Evolutionary conservation across 495 filamentous ascomycete species (phyloP), one percentile per base, ranked within the genome.

Genomic region (Penicillium turbatum): DNA sequence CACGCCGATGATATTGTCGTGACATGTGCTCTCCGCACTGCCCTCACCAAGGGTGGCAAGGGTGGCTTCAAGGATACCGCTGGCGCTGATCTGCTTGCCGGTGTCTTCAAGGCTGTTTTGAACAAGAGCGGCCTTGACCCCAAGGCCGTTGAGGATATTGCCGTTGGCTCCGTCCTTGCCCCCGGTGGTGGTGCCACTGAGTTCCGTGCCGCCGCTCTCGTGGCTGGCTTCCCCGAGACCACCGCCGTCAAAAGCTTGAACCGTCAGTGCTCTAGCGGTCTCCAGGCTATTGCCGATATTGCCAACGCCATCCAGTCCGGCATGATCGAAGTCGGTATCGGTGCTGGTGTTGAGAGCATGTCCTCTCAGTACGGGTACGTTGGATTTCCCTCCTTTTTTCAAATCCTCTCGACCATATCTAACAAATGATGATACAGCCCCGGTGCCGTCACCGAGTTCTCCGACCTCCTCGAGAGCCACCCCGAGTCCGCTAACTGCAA

Each of bases 261-360:
- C 78, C 77, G 93, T 57, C 93, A 97, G 72, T 98, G 93, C 72
- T 88, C 85, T 12, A 87, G 82, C 40, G 92, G 93, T 34, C 77
- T 97, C 21, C 90, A 95, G 71, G 93, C 93, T 31, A 86, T 87
- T 59, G 86, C 89, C 36, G 92, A 97, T 63, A 87, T 97, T 66
- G 95, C 91, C 54, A 95, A 97, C 73, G 87, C 86, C 50, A 90
- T 98, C 65, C 77, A 78, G 56, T 65, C 83, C 5, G 95, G 90
- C 45, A 95, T 95, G 89, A 97, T 98, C 63, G 92, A 97, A 43
- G 72, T 97, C 54, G 93, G 93, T 59, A 85, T 97, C 59, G 93
- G 92, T 50, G 90, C 92, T 5, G 93, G 93, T 66, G 92, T 96
- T n/a, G 93, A 98, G 84, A 90, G 86, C 76, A 98, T 98, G 93